These are phyloP conservation scores for Pseudonectria foliicola DNA, from an alignment of 2,329 filamentous ascomycete species.

Conservation along the genomic window DNA sequence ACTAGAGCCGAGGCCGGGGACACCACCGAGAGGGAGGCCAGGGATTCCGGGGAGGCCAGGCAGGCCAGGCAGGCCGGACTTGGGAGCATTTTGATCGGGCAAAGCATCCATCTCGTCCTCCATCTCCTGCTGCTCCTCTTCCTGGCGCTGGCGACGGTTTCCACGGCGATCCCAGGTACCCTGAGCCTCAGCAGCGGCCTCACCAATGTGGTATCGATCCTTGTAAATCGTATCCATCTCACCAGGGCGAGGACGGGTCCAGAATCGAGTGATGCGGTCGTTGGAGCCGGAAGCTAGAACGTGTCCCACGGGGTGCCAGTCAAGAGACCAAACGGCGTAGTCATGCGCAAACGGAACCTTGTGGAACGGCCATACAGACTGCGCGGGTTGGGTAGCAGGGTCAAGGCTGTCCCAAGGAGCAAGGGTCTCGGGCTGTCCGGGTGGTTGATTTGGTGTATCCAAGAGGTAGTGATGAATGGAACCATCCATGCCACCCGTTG, in stretches of 20 bases:
- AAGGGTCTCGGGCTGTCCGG: conserved; percentile 61
- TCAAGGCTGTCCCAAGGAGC: conserved; percentile 83
- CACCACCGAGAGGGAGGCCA: conserved; percentile 43
- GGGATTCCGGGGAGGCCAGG: conserved; percentile 52
- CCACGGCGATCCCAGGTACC: conserved; percentile 88
- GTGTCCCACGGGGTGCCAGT: conserved; percentile 96
- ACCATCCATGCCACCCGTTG: conserved; percentile 84
- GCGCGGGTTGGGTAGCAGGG: conserved; percentile 69
- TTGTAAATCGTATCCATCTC: conserved; percentile 70
- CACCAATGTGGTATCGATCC: conserved; percentile 92
- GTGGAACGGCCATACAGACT: conserved; percentile 90
- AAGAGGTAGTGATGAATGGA: conserved; percentile 91
- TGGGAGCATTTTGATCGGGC: conserved; percentile 74
- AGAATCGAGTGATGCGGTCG: conserved; percentile 93
- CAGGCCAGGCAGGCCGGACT: conserved; percentile 33
- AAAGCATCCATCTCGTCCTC: conserved; percentile 91
- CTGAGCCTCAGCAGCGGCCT: conserved; percentile 84
- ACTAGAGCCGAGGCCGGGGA: conserved; percentile 36
- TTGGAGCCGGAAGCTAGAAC: conserved; percentile 94
- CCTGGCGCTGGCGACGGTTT: conserved; percentile 69
- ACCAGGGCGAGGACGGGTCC: conserved; percentile 84
- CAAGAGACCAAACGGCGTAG: conserved; percentile 93
- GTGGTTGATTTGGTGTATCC: conserved; percentile 83
- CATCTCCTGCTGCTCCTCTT: conserved; percentile 88
- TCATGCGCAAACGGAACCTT: conserved; percentile 82